Conservation (phyloP, 202 grass and related monocot species). For the Eragrostis tef region DNA sequence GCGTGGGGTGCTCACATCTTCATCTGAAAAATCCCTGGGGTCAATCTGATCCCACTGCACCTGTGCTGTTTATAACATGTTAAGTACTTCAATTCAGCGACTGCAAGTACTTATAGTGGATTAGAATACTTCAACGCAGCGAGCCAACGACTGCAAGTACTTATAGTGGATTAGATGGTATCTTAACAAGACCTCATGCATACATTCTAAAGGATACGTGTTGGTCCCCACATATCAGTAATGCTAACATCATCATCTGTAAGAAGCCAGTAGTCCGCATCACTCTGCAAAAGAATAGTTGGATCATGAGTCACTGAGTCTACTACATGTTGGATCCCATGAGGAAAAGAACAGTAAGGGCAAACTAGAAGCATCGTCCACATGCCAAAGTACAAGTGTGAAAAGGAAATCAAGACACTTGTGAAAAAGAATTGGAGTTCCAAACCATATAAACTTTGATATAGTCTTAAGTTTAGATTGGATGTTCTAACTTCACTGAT, state of each 20-base stretch:
- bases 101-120: slow-evolving; percentile 33
- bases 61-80: slow-evolving; percentile 56
- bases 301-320: slow-evolving; percentile 10
- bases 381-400: neutral
- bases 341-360: neutral
- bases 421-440: slow-evolving; percentile 4
- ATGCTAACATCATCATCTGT: slow-evolving; percentile 67
- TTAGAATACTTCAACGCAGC: slow-evolving; percentile 41
- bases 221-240: slow-evolving; percentile 75
- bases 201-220: slow-evolving; percentile 67
- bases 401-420: slow-evolving; percentile 33
- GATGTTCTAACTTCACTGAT: slow-evolving; percentile 23
- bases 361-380: slow-evolving; percentile 5
- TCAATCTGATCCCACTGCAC: slow-evolving; percentile 57
- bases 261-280: slow-evolving; percentile 83
- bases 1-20: slow-evolving; percentile 49
- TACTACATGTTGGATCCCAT: neutral
- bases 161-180: slow-evolving; percentile 35
- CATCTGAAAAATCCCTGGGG: slow-evolving; percentile 54
- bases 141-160: slow-evolving; percentile 20
- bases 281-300: slow-evolving; percentile 61
- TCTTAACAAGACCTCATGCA: slow-evolving; percentile 38
- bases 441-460: neutral
- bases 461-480: neutral
- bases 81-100: slow-evolving; percentile 49